Evolutionary conservation across 2,329 filamentous ascomycete genomes (phyloP), one percentile per base, ranked within the genome.

Genomic region (Colletotrichum sp.): DNA sequence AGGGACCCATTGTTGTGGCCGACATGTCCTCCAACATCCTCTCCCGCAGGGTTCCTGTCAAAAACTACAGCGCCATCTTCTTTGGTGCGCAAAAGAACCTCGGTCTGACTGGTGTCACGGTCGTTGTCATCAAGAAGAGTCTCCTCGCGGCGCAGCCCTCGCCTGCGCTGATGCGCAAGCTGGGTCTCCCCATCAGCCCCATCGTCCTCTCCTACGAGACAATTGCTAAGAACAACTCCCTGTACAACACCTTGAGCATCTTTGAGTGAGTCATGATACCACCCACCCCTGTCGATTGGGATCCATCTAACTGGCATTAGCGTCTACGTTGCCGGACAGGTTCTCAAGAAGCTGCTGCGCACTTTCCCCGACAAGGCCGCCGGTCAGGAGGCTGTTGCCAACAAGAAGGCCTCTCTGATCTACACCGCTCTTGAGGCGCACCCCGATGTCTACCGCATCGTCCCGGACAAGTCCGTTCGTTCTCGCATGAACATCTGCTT

Each of bases 401-500:
- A 93, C 51, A 85, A 92, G 77, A 98, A 98, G 86, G 93, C 96
- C 0, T 79, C 89, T 18, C 81, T 94, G 36, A 91, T 98, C 68
- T 98, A 99, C 80, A 86, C 83, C 2, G 92, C 92, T 1, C 88
- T 98, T 9, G 96, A 98, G 77, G 90, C 90, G 58, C 87, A 94
- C 78, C 90, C 94, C 0, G 86, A 92, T 0, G 84, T 93, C n/a
- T 98, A 97, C 85, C 88, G 86, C 72, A 83, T 98, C 36, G 92
- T 98, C 0, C 95, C 95, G 0, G 89, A 93, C 77, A 94, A 93
- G 84, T 86, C 86, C 27, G 93, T 90, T 5, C 93, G 96, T 70
- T 98, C 94, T 78, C 88, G 95, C 69, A 98, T 98, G 94, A 98
- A 98, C 84, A 94, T 98, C 72, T 98, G 95, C 88, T 98, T 98